Evolutionary conservation across 202 grass and related monocot genomes (phyloP).

Genomic region (Setaria viridis): DNA sequence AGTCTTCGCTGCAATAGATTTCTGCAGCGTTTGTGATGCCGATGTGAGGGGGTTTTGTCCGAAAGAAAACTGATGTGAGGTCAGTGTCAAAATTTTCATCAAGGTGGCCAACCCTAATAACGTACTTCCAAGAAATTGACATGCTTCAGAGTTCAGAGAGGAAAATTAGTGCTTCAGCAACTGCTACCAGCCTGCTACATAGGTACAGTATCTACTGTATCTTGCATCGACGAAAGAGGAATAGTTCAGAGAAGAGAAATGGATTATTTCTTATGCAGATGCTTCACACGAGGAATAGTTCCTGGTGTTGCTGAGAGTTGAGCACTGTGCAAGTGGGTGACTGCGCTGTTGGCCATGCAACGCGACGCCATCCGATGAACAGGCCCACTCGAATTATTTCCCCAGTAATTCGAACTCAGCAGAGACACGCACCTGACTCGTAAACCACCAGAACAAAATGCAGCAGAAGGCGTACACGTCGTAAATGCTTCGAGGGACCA

Average conservation of each 20-base stretch:
- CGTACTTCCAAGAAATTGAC: neutral
- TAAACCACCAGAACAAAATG: constrained; percentile 20
- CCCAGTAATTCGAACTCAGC: constrained; percentile 1
- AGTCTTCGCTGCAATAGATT: constrained; percentile 37
- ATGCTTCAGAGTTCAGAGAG: neutral
- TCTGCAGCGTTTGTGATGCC: constrained; percentile 23
- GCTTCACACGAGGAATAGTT: neutral
- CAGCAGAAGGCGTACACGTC: neutral
- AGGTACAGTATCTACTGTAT: neutral
- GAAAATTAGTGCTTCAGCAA: neutral
- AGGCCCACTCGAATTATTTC: constrained; percentile 36
- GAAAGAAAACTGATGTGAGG: neutral
- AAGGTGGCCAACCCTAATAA: neutral
- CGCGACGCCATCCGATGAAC: neutral
- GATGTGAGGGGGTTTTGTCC: neutral
- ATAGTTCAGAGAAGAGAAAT: neutral
- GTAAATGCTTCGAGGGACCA: constrained; percentile 18
- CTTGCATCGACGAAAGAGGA: neutral
- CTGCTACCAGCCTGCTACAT: neutral
- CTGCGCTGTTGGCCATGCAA: constrained; percentile 7
- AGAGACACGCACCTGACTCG: neutral
- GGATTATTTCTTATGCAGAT: neutral
- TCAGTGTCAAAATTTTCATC: constrained; percentile 6
- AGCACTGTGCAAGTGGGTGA: neutral
- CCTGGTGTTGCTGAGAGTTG: neutral